Evolutionary conservation across 495 filamentous ascomycete genomes (phyloP), one percentile per base, ranked within the genome.

Genomic region (Penicillium cataractarum): DNA sequence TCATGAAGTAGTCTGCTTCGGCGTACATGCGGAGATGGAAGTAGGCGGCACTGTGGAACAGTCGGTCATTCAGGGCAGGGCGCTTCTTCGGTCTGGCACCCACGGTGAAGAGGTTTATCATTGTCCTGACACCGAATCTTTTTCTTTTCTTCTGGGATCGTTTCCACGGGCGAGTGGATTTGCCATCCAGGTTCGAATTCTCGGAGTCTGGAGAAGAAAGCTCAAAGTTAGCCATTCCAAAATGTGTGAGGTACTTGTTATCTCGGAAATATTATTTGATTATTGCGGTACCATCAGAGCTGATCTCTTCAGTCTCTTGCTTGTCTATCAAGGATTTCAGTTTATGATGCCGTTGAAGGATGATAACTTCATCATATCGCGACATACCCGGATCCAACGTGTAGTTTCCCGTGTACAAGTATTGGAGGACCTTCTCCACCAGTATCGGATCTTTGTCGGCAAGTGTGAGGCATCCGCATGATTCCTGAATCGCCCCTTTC

Each of bases 1-100:
- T 53, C 27, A 53, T 31, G 50, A 53, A 53, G 50, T 53, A 53
- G 27, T 53, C 50, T 13, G 24, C 50, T 27, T 29, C 24, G 22
- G 24, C 50, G 50, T 29, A 53, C 24, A 53, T 32, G 6, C 26
- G 50, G 17, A 53, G 24, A 19, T 53, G 50, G 27, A 29, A 31
- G 27, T 53, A 53, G 24, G 12, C 27, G 50, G 26, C 17, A 12
- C 50, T n/a, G 26, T 39, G 35, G 35, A 39, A 39, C 3, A 39
- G 35, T 39, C 4, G 13, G 35, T 39, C 13, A 39, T 39, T 1
- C 13, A 39, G 35, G 35, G 35, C 13, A 4, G 35, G 4, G 35
- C 13, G 3, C 9, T 2, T 39, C 35, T 39, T 39, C 5, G 35
- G 15, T 12, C 15, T 39, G 35, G 35, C 13, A 2, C 35, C 13